Percentiles rank a stretch among this genome's conserved stretches.
These are phyloP conservation scores for Quercus variabilis DNA, from an alignment of 306 rosid species.

Conservation along the genomic window DNA sequence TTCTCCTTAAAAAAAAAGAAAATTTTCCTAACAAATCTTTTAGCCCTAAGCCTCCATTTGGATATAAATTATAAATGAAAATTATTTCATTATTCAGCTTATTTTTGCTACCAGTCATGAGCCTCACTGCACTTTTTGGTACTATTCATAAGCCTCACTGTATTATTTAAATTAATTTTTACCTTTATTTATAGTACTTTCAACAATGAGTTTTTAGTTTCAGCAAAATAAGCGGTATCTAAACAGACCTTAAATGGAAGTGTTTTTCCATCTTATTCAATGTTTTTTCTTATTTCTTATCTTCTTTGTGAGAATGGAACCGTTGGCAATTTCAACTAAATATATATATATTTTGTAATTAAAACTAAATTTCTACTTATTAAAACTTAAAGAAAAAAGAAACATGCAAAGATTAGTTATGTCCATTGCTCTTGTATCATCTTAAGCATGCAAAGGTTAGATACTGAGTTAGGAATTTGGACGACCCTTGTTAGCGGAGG, in stretches of 20 bases:
- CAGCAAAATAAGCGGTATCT: rapidly evolving
- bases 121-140: too few species aligned
- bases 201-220: too few species aligned
- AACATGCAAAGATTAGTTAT: neutral
- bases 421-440: neutral
- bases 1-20: too few species aligned
- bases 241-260: too few species aligned
- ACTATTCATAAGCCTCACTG: rapidly evolving
- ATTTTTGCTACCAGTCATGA: too few species aligned
- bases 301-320: neutral
- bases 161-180: too few species aligned
- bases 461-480: neutral
- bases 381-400: neutral
- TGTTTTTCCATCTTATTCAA: neutral
- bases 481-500: neutral
- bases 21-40: too few species aligned
- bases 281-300: neutral
- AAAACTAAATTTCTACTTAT: neutral
- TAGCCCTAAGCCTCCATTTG: too few species aligned
- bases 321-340: neutral
- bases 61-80: too few species aligned
- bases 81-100: too few species aligned
- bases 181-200: too few species aligned
- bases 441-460: neutral
- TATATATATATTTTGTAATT: too few species aligned